These are phyloP conservation scores for Dillenia turbinata DNA, from an alignment of 164 flowering plant genomes.

Conservation along the genomic window DNA sequence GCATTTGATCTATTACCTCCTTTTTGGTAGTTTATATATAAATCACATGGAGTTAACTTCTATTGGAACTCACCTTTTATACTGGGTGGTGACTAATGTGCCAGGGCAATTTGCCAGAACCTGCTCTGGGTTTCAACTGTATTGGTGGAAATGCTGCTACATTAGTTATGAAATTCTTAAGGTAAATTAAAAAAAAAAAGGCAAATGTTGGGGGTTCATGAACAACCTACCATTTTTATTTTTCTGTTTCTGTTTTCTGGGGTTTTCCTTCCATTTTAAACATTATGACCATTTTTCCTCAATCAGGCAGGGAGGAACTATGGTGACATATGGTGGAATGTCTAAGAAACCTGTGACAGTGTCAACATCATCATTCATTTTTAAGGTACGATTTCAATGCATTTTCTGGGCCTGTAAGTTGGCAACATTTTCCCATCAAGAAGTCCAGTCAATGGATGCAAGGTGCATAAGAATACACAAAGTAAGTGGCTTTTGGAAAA, in stretches of 20 bases:
- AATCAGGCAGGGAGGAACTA: slow-evolving; percentile 87
- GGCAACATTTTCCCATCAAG: background rate
- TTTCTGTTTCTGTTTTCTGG: background rate
- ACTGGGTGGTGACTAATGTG: slow-evolving; percentile 3
- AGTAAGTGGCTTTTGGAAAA: too few species aligned
- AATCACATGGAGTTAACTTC: too few species aligned
- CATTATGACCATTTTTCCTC: background rate
- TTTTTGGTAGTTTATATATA: too few species aligned
- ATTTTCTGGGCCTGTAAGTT: background rate
- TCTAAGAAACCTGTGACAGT: slow-evolving; percentile 85
- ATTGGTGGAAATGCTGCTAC: slow-evolving; percentile 94
- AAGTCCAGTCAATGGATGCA: too few species aligned
- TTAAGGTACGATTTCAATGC: slow-evolving; percentile 52
- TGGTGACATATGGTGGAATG: slow-evolving; percentile 99
- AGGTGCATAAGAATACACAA: too few species aligned
- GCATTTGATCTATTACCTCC: too few species aligned
- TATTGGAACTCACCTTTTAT: too few species aligned
- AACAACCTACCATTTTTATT: too few species aligned
- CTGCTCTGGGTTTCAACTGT: slow-evolving; percentile 85
- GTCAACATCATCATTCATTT: slow-evolving; percentile 93
- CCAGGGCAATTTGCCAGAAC: slow-evolving; percentile 72
- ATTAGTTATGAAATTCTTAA: slow-evolving; percentile 76
- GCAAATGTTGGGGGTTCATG: too few species aligned
- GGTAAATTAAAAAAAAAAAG: slow-evolving; percentile 30
- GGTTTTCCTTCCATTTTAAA: slow-evolving; percentile 1